Conservation (phyloP, 164 flowering plant genomes). For the Malania oleifera region DNA sequence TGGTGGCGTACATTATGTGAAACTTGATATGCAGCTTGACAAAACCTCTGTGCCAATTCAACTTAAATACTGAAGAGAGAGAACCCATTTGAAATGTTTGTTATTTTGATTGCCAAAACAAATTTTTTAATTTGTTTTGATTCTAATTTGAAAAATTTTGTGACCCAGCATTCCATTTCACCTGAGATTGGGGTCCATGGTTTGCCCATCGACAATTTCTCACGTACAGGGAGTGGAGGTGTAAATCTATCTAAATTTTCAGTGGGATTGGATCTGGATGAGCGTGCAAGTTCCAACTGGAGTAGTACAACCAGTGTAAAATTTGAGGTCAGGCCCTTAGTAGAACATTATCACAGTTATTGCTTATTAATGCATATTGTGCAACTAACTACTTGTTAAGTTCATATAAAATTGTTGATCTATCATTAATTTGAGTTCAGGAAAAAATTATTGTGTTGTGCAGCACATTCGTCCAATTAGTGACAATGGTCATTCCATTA, state of each 20-base stretch:
- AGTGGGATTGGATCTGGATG: constrained; percentile 73
- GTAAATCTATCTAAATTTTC: constrained; percentile 77
- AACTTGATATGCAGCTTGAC: background rate
- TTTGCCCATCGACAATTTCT: constrained; percentile 66
- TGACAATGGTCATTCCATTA: constrained; percentile 76
- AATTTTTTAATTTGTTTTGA: background rate
- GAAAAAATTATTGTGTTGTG: constrained; percentile 10
- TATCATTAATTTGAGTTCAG: background rate
- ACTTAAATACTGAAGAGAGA: background rate
- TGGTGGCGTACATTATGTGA: background rate
- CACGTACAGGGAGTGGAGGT: constrained; percentile 77
- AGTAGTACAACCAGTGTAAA: constrained; percentile 81
- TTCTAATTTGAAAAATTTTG: constrained; percentile 1
- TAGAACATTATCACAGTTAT: background rate
- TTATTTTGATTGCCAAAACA: background rate
- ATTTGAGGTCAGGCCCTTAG: constrained; percentile 73
- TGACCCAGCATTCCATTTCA: constrained; percentile 64
- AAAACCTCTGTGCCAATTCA: background rate
- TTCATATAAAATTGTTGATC: background rate
- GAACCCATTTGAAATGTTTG: background rate
- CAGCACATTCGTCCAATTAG: constrained; percentile 74
- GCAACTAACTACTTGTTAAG: background rate
- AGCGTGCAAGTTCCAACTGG: constrained; percentile 80
- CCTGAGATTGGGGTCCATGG: constrained; percentile 92
- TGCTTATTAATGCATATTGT: background rate